Conservation (phyloP, 495 filamentous ascomycete genomes). For the Immersiella caudata region DNA sequence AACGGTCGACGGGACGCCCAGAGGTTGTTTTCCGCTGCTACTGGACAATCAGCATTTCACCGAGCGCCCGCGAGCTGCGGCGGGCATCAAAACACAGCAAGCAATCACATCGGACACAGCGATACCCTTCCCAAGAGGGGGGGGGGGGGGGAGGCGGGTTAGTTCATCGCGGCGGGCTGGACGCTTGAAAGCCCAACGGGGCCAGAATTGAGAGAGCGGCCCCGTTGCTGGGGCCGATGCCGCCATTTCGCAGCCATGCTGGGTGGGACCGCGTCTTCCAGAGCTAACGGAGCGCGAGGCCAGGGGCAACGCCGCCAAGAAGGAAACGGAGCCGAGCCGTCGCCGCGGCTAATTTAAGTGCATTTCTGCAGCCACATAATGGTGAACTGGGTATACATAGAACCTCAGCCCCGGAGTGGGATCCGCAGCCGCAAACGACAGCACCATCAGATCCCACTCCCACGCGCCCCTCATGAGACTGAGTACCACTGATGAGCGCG, state of each 20-base stretch:
- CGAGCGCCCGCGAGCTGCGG: background rate
- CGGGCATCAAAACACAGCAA: background rate
- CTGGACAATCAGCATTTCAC: background rate
- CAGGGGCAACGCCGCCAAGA: conserved; percentile 4
- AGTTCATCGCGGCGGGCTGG: background rate
- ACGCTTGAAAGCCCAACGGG: background rate
- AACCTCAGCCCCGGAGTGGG: conserved; percentile 1
- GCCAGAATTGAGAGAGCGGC: background rate
- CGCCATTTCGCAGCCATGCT: background rate
- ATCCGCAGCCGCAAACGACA: background rate
- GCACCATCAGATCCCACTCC: background rate
- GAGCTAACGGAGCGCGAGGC: background rate
- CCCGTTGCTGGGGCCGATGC: background rate
- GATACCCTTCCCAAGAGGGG: background rate
- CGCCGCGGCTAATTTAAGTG: conserved; percentile 13
- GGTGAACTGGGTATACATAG: conserved; percentile 10
- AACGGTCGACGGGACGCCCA: background rate
- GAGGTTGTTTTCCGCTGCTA: conserved; percentile 8
- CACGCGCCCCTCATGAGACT: background rate
- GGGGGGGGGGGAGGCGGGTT: background rate
- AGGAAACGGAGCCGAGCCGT: conserved; percentile 14
- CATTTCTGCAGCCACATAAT: conserved; percentile 13
- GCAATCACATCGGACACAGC: background rate
- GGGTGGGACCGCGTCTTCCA: background rate
- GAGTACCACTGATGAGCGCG: background rate